Conservation (phyloP, 495 filamentous ascomycete species). For the Neurospora sp. region DNA sequence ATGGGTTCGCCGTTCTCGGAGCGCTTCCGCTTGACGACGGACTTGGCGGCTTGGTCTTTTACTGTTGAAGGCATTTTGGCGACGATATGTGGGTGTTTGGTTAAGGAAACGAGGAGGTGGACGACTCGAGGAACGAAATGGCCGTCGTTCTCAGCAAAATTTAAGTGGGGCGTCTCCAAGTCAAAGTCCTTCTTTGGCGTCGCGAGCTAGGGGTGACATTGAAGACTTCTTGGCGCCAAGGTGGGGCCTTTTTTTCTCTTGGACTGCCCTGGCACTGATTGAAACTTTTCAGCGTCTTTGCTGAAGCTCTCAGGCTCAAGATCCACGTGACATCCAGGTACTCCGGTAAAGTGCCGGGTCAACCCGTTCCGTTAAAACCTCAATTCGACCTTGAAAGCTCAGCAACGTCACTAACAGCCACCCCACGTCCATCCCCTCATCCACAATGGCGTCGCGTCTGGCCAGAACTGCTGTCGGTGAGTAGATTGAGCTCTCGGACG, state of each 20-base stretch:
- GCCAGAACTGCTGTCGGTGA: slow-evolving; percentile 85
- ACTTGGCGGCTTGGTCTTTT: slow-evolving; percentile 11
- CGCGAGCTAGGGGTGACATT: slow-evolving; percentile 1
- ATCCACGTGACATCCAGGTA: slow-evolving; percentile 20
- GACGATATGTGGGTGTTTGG: background rate
- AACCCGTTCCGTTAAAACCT: slow-evolving; percentile 40
- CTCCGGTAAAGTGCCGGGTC: slow-evolving; percentile 21
- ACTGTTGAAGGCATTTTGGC: slow-evolving; percentile 18
- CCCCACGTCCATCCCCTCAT: slow-evolving; percentile 35
- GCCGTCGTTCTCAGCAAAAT: slow-evolving; percentile 7
- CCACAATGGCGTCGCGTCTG: slow-evolving; percentile 91
- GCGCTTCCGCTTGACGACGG: slow-evolving; percentile 36
- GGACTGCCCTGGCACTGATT: background rate
- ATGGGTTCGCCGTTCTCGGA: slow-evolving; percentile 31
- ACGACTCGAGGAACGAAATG: background rate
- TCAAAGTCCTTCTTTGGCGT: background rate
- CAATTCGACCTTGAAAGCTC: slow-evolving; percentile 34
- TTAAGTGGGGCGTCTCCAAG: slow-evolving; percentile 17
- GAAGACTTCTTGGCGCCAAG: background rate
- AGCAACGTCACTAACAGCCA: slow-evolving; percentile 25
- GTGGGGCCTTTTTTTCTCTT: background rate
- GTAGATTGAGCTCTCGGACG: slow-evolving; percentile 23
- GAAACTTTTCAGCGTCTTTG: background rate
- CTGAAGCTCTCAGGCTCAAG: background rate
- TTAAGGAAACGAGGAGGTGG: background rate